phyloP scores from a whole-genome alignment of 2,329 filamentous ascomycete genomes.

The Domatiomyces globalis region DNA sequence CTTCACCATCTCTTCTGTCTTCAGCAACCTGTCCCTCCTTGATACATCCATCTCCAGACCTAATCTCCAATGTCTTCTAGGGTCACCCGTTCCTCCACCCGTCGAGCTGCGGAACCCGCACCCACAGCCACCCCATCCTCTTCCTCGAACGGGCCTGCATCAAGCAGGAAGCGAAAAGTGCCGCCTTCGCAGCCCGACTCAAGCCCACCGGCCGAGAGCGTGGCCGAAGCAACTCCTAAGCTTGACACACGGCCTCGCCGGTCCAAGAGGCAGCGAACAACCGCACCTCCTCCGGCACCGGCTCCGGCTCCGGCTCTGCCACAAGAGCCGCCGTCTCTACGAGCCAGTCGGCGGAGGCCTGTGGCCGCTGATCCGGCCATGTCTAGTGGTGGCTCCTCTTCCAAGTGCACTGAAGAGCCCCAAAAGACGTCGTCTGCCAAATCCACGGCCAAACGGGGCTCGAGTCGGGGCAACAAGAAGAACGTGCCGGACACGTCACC shows the following conservation, averaged over 20 bases:
- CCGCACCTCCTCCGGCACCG: constrained; percentile 36
- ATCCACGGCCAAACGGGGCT: constrained; percentile 50
- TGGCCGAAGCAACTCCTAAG: constrained; percentile 16
- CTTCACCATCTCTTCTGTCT: not conserved
- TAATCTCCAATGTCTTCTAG: constrained; percentile 73
- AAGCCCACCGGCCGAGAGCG: constrained; percentile 28
- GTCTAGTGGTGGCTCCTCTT: constrained; percentile 34
- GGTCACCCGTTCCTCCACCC: constrained; percentile 89
- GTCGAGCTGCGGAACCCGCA: constrained; percentile 58
- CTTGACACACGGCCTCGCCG: constrained; percentile 35
- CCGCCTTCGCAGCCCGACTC: constrained; percentile 37
- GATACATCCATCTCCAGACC: not conserved
- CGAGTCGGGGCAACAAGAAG: constrained; percentile 60
- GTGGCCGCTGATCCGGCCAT: constrained; percentile 22
- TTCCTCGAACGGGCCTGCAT: constrained; percentile 33
- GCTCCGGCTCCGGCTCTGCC: constrained; percentile 20
- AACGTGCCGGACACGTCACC: constrained; percentile 25
- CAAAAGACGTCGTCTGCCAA: constrained; percentile 42
- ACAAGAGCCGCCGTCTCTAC: constrained; percentile 4
- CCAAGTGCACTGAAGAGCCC: constrained; percentile 50
- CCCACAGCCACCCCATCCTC: constrained; percentile 27
- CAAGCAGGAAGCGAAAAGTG: constrained; percentile 58
- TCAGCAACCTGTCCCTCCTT: constrained; percentile 3
- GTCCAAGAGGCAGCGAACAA: constrained; percentile 54
- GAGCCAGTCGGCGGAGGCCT: constrained; percentile 8